Percentiles rank a stretch among this genome's conserved stretches.
These are phyloP conservation scores for Pseudoturritis turrita DNA, from an alignment of 345 rosid species.

Conservation along the genomic window DNA sequence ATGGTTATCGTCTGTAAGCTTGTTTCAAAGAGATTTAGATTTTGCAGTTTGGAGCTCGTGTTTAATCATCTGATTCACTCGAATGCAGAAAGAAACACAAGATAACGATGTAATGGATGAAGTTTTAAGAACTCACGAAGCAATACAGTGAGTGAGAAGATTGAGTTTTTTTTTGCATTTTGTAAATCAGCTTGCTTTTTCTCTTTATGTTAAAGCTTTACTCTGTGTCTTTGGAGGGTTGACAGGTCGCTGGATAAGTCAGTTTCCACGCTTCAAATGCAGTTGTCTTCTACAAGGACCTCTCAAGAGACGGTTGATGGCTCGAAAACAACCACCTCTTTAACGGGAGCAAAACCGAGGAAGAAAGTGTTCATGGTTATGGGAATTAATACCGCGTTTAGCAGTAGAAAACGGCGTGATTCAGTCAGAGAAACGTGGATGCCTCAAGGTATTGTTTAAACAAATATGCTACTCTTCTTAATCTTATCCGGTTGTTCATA, in stretches of 20 bases:
- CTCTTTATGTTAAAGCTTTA: background rate
- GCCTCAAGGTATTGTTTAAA: conserved; percentile 95
- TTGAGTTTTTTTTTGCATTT: background rate
- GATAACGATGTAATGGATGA: conserved; percentile 55
- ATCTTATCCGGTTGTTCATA: background rate
- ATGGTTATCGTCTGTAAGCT: background rate
- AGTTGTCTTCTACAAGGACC: conserved; percentile 60
- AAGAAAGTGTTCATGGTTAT: conserved; percentile 84
- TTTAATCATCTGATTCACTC: background rate
- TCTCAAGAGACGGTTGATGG: conserved; percentile 43
- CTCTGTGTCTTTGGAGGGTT: conserved; percentile 26
- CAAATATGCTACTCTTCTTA: background rate
- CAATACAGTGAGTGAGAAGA: conserved; percentile 63
- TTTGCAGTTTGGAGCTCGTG: background rate
- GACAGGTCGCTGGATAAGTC: conserved; percentile 81
- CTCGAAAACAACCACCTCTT: conserved; percentile 26
- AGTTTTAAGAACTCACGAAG: conserved; percentile 73
- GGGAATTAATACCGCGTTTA: conserved; percentile 94
- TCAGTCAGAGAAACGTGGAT: conserved; percentile 96
- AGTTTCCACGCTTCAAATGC: conserved; percentile 60
- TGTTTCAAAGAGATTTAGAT: conserved; percentile 4
- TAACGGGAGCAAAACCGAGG: conserved; percentile 29
- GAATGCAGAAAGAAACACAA: conserved; percentile 25
- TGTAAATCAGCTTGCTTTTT: background rate
- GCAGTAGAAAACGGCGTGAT: conserved; percentile 97